Evolutionary conservation across 495 filamentous ascomycete genomes (phyloP).

Genomic region (Symbiotaphrina buchneri): DNA sequence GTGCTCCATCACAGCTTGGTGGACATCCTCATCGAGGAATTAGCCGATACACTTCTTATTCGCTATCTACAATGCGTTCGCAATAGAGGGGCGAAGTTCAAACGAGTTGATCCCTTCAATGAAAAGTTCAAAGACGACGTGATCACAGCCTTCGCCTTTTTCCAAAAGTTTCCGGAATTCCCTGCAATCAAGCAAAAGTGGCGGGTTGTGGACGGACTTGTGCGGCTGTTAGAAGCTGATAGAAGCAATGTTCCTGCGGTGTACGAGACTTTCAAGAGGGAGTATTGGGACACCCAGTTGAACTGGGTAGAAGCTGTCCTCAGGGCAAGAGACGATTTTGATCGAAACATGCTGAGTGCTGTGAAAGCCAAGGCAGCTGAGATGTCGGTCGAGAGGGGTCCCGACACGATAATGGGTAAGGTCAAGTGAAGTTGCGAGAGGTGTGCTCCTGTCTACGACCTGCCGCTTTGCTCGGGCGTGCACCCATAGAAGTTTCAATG

Average conservation of each 20-base stretch:
- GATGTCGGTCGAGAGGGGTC: constrained; percentile 50
- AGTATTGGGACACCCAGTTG: constrained; percentile 88
- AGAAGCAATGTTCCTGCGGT: constrained; percentile 50
- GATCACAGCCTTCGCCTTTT: constrained; percentile 56
- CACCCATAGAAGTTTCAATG: no score
- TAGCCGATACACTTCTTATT: constrained; percentile 72
- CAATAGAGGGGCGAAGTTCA: constrained; percentile 82
- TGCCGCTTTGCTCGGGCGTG: no score
- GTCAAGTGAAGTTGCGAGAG: constrained; percentile 32
- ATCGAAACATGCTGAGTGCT: constrained; percentile 63
- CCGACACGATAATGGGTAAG: constrained; percentile 80
- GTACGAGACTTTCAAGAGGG: constrained; percentile 50
- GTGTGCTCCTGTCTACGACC: background rate
- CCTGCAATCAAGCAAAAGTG: constrained; percentile 68
- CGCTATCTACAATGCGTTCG: constrained; percentile 68
- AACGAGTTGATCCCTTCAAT: constrained; percentile 55
- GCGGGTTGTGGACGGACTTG: constrained; percentile 66
- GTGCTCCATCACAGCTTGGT: constrained; percentile 67
- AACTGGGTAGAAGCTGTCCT: constrained; percentile 93
- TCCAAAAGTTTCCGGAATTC: constrained; percentile 39
- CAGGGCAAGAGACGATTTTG: constrained; percentile 76
- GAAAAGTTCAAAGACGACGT: constrained; percentile 85
- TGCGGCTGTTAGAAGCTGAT: constrained; percentile 48
- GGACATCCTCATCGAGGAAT: constrained; percentile 75
- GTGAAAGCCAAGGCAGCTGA: constrained; percentile 75